A percentile compares a stretch with the other conserved stretches of the same genome.
These are phyloP conservation scores for Penicillium hesseltinei DNA, from an alignment of 2,329 filamentous ascomycete species.

Conservation along the genomic window DNA sequence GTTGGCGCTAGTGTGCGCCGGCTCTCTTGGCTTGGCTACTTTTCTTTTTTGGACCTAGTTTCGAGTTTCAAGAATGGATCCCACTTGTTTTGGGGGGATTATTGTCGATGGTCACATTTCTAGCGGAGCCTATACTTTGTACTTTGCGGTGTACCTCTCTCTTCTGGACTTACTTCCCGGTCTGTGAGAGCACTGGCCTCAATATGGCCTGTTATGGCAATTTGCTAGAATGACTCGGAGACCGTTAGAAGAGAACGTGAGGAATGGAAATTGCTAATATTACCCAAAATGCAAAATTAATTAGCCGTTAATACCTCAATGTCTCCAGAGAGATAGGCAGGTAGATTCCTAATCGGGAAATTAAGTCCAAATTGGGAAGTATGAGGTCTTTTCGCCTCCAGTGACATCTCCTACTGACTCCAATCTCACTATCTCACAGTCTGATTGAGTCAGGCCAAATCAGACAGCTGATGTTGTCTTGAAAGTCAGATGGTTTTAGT, in stretches of 20 bases:
- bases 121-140: slow-evolving; percentile 7
- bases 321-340: background rate
- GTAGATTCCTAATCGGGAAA: background rate
- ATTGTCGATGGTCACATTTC: slow-evolving; percentile 7
- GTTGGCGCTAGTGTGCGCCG: slow-evolving; percentile 18
- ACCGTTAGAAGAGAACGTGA: background rate
- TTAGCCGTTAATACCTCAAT: background rate
- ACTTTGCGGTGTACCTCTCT: background rate
- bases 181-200: slow-evolving; percentile 5
- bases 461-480: background rate
- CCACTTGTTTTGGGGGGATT: background rate
- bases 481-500: background rate
- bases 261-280: background rate
- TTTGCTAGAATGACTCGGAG: background rate
- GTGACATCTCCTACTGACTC: background rate
- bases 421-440: background rate
- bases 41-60: slow-evolving; percentile 1
- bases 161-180: slow-evolving; percentile 1
- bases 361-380: background rate
- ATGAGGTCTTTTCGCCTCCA: background rate
- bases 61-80: slow-evolving; percentile 12
- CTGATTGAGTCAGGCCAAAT: background rate
- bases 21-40: slow-evolving; percentile 14
- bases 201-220: background rate
- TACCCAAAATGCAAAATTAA: background rate